phyloP scores from a whole-genome alignment of 2,329 filamentous ascomycete genomes.

The Aspergillus uvarum region DNA sequence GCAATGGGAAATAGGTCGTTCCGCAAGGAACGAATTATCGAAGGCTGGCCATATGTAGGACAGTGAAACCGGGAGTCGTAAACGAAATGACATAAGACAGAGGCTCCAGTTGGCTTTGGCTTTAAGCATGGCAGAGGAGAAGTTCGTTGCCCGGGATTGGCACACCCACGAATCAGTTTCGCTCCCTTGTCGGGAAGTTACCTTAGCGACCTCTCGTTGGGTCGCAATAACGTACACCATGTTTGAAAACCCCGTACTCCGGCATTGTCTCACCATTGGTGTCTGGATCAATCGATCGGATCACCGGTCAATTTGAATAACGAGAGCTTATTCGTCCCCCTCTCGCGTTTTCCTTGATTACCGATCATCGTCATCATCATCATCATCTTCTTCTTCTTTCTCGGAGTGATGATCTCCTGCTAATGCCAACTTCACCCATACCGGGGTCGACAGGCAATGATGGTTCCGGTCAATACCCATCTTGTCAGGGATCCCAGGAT shows the following conservation, averaged over 20 bases:
- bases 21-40: background rate
- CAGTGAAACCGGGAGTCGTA: background rate
- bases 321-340: background rate
- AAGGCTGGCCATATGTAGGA: background rate
- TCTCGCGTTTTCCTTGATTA: background rate
- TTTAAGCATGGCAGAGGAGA: background rate
- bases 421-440: background rate
- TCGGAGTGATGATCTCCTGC: background rate
- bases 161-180: constrained; percentile 6
- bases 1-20: background rate
- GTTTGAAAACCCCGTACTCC: background rate
- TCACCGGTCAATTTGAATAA: background rate
- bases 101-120: background rate
- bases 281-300: constrained; percentile 5
- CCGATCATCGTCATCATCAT: background rate
- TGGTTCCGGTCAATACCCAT: background rate
- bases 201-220: constrained; percentile 7
- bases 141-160: background rate
- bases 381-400: background rate
- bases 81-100: background rate
- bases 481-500: background rate
- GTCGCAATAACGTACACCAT: constrained; percentile 9
- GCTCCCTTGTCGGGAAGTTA: constrained; percentile 1
- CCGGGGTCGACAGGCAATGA: background rate
- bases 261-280: constrained; percentile 6